Evolutionary conservation across 176 grass and related monocot species (phyloP).

Genomic region (Oryza longistaminata): DNA sequence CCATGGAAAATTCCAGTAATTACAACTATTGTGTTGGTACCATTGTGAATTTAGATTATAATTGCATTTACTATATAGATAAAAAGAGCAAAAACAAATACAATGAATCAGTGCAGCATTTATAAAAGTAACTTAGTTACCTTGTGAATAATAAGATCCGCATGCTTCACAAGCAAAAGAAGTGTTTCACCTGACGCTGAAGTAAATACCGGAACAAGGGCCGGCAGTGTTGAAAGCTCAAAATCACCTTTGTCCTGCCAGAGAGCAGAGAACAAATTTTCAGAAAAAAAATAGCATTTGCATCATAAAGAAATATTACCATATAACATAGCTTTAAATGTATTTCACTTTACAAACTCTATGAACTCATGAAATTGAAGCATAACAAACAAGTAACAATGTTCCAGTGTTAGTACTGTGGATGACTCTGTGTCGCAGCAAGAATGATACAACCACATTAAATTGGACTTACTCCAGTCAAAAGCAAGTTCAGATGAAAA

Average conservation of each 20-base stretch:
- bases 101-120: not conserved
- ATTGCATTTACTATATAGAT: not conserved
- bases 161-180: constrained; percentile 92
- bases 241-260: constrained; percentile 93
- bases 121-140: constrained; percentile 46
- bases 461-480: not conserved
- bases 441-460: not conserved
- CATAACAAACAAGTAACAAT: not conserved
- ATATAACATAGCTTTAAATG: constrained; percentile 24
- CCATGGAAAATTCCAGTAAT: constrained; percentile 1
- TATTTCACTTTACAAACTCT: constrained; percentile 15
- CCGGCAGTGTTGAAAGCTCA: constrained; percentile 92
- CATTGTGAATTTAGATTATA: constrained; percentile 11
- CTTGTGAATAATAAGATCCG: constrained; percentile 94
- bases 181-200: constrained; percentile 97
- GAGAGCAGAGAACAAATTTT: not conserved
- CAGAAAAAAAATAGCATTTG: constrained; percentile 1
- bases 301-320: not conserved
- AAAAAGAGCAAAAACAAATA: not conserved
- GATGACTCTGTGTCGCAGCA: not conserved
- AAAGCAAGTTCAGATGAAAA: constrained; percentile 26
- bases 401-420: not conserved
- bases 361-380: not conserved
- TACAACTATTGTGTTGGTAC: not conserved
- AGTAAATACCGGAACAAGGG: constrained; percentile 90